A percentile compares a stretch with the other conserved stretches of the same genome.
phyloP scores from a whole-genome alignment of 2,329 filamentous ascomycete species.

The Penicillium fuscoglaucum region DNA sequence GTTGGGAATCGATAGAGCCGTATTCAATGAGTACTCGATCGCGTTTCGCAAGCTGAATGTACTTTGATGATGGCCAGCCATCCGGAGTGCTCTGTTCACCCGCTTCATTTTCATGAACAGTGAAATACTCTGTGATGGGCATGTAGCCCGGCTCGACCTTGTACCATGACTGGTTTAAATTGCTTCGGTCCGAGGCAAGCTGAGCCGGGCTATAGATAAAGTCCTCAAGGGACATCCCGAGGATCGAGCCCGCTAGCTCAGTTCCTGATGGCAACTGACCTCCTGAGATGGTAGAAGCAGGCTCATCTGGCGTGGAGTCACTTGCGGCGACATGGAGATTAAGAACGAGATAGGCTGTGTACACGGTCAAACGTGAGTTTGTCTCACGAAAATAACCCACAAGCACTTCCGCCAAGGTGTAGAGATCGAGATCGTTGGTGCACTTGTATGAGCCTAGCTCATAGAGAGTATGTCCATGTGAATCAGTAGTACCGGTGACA shows the following conservation, averaged over 20 bases:
- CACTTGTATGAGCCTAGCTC: slow-evolving; percentile 58
- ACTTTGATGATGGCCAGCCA: slow-evolving; percentile 65
- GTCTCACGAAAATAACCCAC: slow-evolving; percentile 56
- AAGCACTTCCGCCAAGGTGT: slow-evolving; percentile 52
- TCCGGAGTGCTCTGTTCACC: slow-evolving; percentile 52
- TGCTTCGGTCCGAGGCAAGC: slow-evolving; percentile 53
- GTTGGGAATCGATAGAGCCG: slow-evolving; percentile 58
- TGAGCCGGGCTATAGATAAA: slow-evolving; percentile 57
- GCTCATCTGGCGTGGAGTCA: slow-evolving; percentile 42
- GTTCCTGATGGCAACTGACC: slow-evolving; percentile 46
- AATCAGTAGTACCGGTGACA: slow-evolving; percentile 25
- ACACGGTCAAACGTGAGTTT: slow-evolving; percentile 56
- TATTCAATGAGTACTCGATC: slow-evolving; percentile 58
- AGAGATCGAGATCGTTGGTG: slow-evolving; percentile 53
- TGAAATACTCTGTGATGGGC: slow-evolving; percentile 57
- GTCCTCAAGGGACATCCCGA: slow-evolving; percentile 50
- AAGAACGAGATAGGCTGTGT: slow-evolving; percentile 55
- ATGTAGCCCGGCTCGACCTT: slow-evolving; percentile 41
- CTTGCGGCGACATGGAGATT: slow-evolving; percentile 61
- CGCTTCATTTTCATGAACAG: slow-evolving; percentile 37
- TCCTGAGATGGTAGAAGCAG: slow-evolving; percentile 44
- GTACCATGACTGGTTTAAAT: slow-evolving; percentile 63
- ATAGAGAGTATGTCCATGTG: slow-evolving; percentile 37
- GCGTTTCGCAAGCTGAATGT: slow-evolving; percentile 55
- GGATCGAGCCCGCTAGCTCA: slow-evolving; percentile 49